Evolutionary conservation across 2,329 filamentous ascomycete genomes (phyloP).

Genomic region (Penicillium sp.): DNA sequence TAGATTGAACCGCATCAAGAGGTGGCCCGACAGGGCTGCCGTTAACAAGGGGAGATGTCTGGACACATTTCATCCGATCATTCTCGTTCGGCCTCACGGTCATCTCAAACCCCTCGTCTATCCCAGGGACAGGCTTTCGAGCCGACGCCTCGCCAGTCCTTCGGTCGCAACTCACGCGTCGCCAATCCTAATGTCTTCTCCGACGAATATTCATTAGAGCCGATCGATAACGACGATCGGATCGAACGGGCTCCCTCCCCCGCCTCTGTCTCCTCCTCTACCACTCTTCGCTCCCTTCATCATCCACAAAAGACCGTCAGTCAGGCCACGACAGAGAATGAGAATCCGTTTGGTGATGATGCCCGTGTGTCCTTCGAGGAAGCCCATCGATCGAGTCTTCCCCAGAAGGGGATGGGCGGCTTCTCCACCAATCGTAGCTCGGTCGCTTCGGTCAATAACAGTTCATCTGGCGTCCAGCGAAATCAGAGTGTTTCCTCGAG

Average conservation of each 20-base stretch:
- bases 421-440: slow-evolving; percentile 36
- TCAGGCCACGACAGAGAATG: slow-evolving; percentile 28
- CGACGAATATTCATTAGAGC: slow-evolving; percentile 51
- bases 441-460: slow-evolving; percentile 33
- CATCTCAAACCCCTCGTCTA: slow-evolving; percentile 31
- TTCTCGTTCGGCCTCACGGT: slow-evolving; percentile 38
- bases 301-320: slow-evolving; percentile 29
- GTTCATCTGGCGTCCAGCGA: slow-evolving; percentile 39
- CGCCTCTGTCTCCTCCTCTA: slow-evolving; percentile 37
- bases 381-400: slow-evolving; percentile 37
- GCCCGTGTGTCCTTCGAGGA: slow-evolving; percentile 37
- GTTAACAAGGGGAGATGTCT: slow-evolving; percentile 40
- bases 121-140: slow-evolving; percentile 29
- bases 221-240: slow-evolving; percentile 39
- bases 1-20: slow-evolving; percentile 35
- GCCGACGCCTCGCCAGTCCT: slow-evolving; percentile 34
- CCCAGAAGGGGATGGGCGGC: slow-evolving; percentile 35
- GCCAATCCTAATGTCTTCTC: slow-evolving; percentile 51
- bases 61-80: slow-evolving; percentile 41
- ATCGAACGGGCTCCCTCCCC: slow-evolving; percentile 34
- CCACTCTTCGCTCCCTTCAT: slow-evolving; percentile 33
- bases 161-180: slow-evolving; percentile 34
- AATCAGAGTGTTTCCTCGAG: slow-evolving; percentile 49
- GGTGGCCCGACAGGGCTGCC: slow-evolving; percentile 43
- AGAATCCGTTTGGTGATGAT: slow-evolving; percentile 42